Conservation (phyloP, 345 rosid genomes). For the Lumnitzera littorea region DNA sequence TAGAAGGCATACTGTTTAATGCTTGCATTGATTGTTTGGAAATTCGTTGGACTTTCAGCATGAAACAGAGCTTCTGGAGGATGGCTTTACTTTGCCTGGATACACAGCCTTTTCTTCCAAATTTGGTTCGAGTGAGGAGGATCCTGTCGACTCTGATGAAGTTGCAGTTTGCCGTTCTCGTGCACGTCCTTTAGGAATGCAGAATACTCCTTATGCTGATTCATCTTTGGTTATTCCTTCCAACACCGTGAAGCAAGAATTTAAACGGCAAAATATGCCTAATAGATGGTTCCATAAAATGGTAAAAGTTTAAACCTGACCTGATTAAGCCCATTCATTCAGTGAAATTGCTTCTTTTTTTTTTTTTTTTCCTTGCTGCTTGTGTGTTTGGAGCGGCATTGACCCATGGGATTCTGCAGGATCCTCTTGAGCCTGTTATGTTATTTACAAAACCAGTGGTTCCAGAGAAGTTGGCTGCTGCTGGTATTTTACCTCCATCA, state of each 20-base stretch:
- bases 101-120: constrained; percentile 50
- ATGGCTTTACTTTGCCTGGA: constrained; percentile 63
- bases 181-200: constrained; percentile 33
- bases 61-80: constrained; percentile 81
- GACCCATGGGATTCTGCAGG: constrained; percentile 38
- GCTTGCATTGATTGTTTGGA: neutral
- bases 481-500: constrained; percentile 75
- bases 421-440: constrained; percentile 81
- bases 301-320: constrained; percentile 25
- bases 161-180: constrained; percentile 49
- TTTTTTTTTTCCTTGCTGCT: too few species aligned
- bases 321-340: too few species aligned
- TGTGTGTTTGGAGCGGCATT: neutral
- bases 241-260: constrained; percentile 60
- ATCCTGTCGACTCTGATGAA: constrained; percentile 82
- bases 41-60: constrained; percentile 34
- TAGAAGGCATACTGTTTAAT: too few species aligned
- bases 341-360: too few species aligned
- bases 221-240: constrained; percentile 36
- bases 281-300: constrained; percentile 80
- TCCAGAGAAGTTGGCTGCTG: constrained; percentile 81
- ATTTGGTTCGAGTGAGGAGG: constrained; percentile 86
- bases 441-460: constrained; percentile 87
- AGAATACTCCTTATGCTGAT: constrained; percentile 40
- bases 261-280: constrained; percentile 47